These are phyloP conservation scores for Ogataea ramenticola DNA, from an alignment of 805 yeast species.

Conservation along the genomic window DNA sequence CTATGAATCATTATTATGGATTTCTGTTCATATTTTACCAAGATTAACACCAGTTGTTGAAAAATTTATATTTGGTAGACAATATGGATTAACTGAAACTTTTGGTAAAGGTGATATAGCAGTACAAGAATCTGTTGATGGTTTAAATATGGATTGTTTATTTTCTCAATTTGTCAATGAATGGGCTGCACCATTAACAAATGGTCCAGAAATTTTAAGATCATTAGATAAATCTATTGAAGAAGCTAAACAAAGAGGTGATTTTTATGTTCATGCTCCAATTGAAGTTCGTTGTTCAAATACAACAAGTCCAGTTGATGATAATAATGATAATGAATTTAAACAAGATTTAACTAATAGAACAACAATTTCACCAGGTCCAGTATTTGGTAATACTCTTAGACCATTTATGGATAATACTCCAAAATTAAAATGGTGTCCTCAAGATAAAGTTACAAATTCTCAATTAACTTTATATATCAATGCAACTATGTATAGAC, in stretches of 20 bases:
- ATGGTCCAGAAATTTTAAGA: slow-evolving; percentile 65
- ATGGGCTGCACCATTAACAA: slow-evolving; percentile 88
- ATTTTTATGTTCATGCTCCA: slow-evolving; percentile 89
- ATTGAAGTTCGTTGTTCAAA: slow-evolving; percentile 92
- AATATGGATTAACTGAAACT: slow-evolving; percentile 72
- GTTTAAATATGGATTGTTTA: slow-evolving; percentile 91
- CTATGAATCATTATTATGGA: slow-evolving; percentile 73
- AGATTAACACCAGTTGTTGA: slow-evolving; percentile 80
- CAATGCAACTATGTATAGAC: slow-evolving; percentile 94
- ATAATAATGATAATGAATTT: slow-evolving; percentile 13
- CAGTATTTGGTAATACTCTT: slow-evolving; percentile 75
- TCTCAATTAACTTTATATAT: slow-evolving; percentile 78
- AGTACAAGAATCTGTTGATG: slow-evolving; percentile 76
- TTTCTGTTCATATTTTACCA: slow-evolving; percentile 68
- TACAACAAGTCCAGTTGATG: slow-evolving; percentile 38
- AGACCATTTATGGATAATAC: slow-evolving; percentile 81
- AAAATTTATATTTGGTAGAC: slow-evolving; percentile 75
- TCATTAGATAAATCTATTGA: slow-evolving; percentile 56
- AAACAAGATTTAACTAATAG: slow-evolving; percentile 45
- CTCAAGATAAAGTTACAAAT: slow-evolving; percentile 49
- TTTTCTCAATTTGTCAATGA: slow-evolving; percentile 92
- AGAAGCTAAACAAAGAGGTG: slow-evolving; percentile 50
- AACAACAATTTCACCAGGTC: slow-evolving; percentile 55
- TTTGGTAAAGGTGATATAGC: slow-evolving; percentile 50
- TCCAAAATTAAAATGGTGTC: slow-evolving; percentile 55